phyloP scores from a whole-genome alignment of 2,329 filamentous ascomycete species.

The Pleomassaria siparia region DNA sequence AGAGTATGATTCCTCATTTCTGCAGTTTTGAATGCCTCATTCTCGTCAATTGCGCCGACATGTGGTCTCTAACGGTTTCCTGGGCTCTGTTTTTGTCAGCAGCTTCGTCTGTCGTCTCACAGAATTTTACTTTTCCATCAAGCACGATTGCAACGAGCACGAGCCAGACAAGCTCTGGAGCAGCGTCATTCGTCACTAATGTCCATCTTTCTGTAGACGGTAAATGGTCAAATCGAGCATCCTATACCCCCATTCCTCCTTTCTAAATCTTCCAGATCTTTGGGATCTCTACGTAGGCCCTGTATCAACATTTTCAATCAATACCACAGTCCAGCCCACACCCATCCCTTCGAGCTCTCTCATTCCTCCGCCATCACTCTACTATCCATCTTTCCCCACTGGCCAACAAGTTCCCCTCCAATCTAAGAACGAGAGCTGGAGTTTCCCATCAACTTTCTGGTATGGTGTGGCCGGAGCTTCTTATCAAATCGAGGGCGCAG shows the following conservation, averaged over 20 bases:
- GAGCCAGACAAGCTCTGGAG: constrained; percentile 9
- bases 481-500: constrained; percentile 50
- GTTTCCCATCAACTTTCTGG: constrained; percentile 39
- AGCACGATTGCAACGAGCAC: constrained; percentile 1
- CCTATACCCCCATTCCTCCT: neutral
- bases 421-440: constrained; percentile 29
- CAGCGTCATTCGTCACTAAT: constrained; percentile 12
- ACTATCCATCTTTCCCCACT: constrained; percentile 33
- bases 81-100: constrained; percentile 6
- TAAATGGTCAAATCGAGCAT: constrained; percentile 3
- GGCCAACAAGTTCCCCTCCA: constrained; percentile 32
- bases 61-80: constrained; percentile 2
- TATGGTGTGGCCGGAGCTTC: constrained; percentile 48
- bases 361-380: constrained; percentile 35
- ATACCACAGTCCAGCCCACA: constrained; percentile 29
- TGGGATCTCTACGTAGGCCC: constrained; percentile 27
- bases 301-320: constrained; percentile 19
- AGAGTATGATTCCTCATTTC: constrained; percentile 1
- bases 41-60: neutral
- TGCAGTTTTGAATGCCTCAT: neutral
- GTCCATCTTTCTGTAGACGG: constrained; percentile 14
- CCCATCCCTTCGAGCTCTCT: constrained; percentile 38
- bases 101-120: constrained; percentile 2
- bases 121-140: constrained; percentile 8
- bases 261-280: constrained; percentile 10